These are phyloP conservation scores for Salix suchowensis DNA, from an alignment of 345 rosid genomes.

Conservation along the genomic window DNA sequence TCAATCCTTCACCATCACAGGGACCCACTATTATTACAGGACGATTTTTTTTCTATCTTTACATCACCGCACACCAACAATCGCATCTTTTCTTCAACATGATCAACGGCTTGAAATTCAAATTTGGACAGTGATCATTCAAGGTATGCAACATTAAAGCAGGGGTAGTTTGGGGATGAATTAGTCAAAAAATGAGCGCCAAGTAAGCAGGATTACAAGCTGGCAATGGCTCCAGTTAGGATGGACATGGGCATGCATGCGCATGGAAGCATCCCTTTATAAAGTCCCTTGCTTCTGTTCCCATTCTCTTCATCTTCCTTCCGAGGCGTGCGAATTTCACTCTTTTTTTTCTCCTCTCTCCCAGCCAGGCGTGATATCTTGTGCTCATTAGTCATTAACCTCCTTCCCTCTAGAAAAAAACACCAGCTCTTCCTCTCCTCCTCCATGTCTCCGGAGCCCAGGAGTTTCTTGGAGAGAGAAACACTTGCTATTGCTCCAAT, in stretches of 20 bases:
- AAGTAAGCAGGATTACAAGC: constrained; percentile 27
- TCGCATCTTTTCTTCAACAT: not conserved
- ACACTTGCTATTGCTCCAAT: not conserved
- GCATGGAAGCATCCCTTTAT: constrained; percentile 30
- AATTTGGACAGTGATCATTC: constrained; percentile 13
- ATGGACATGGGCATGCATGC: constrained; percentile 32
- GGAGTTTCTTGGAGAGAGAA: not conserved
- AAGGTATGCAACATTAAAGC: not conserved
- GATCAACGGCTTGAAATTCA: constrained; percentile 33
- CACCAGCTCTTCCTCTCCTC: not conserved
- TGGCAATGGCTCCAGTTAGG: constrained; percentile 28
- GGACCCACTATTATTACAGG: constrained; percentile 12
- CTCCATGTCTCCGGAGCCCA: not conserved
- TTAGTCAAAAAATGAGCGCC: constrained; percentile 4
- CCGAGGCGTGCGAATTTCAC: constrained; percentile 31
- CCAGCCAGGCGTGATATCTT: constrained; percentile 10
- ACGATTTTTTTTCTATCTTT: not conserved
- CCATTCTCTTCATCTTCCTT: constrained; percentile 18
- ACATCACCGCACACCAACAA: not conserved
- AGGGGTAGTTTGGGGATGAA: not conserved
- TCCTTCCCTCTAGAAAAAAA: not conserved
- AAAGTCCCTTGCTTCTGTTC: constrained; percentile 26
- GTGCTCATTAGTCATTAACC: not conserved
- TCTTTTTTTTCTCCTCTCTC: not conserved
- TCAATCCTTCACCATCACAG: constrained; percentile 11